phyloP scores from a whole-genome alignment of 306 rosid genomes.

The Begonia fuchsioides region DNA sequence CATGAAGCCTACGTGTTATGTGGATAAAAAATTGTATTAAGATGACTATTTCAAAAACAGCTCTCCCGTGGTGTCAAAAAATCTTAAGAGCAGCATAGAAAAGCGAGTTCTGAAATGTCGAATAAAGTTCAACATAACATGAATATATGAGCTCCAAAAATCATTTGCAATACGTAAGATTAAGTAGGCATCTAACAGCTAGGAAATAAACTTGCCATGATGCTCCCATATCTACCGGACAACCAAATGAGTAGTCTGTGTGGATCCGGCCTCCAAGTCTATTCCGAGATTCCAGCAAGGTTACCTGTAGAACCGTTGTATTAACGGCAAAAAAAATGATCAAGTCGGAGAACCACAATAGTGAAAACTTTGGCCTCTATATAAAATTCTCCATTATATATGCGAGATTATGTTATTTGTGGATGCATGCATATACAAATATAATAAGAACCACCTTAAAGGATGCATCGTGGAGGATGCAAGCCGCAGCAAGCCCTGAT shows the following conservation, averaged over 20 bases:
- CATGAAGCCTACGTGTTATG: background rate
- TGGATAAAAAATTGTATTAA: background rate
- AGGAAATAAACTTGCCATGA: conserved; percentile 38
- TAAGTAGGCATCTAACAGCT: background rate
- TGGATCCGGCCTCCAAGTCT: conserved; percentile 83
- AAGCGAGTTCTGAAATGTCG: too few relatives aligned
- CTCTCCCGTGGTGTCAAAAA: background rate
- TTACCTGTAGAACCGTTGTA: conserved; percentile 26
- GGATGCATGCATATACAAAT: too few relatives aligned
- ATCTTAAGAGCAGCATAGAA: too few relatives aligned
- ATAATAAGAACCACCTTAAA: conserved; percentile 29
- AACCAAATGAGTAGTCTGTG: conserved; percentile 67
- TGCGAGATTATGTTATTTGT: too few relatives aligned
- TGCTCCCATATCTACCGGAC: conserved; percentile 91
- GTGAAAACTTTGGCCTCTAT: too few relatives aligned
- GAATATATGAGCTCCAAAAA: too few relatives aligned
- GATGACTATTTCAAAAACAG: background rate
- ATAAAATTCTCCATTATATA: too few relatives aligned
- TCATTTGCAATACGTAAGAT: too few relatives aligned
- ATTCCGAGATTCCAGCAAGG: conserved; percentile 61
- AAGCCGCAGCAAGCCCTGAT: conserved; percentile 78
- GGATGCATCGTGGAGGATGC: conserved; percentile 59
- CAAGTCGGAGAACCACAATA: too few relatives aligned
- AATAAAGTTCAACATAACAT: too few relatives aligned
- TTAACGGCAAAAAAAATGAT: background rate